These are phyloP conservation scores for Daldinia decipiens DNA, from an alignment of 495 filamentous ascomycete genomes.

Conservation along the genomic window DNA sequence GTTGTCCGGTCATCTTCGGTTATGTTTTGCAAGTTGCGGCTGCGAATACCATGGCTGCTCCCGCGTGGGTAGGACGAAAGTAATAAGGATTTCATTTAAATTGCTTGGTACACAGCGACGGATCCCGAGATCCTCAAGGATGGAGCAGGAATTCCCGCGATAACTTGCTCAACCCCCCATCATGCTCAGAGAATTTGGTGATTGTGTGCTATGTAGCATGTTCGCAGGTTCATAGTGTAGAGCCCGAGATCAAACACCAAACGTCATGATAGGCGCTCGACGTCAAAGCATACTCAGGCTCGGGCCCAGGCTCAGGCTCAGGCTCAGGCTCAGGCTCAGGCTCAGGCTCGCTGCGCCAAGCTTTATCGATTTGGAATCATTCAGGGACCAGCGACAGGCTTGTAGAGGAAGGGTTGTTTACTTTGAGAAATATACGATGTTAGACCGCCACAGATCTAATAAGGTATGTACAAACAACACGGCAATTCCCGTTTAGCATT, in stretches of 20 bases:
- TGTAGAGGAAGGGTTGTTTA: conserved; percentile 34
- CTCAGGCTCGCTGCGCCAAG: conserved; percentile 15
- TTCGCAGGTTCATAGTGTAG: conserved; percentile 12
- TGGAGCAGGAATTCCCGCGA: conserved; percentile 26
- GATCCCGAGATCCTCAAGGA: conserved; percentile 45
- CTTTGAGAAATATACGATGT: conserved; percentile 18
- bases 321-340: neutral
- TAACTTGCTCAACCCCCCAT: conserved; percentile 11
- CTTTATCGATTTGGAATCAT: conserved; percentile 7
- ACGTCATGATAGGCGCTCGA: conserved; percentile 38
- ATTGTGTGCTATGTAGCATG: neutral
- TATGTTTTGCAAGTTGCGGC: conserved; percentile 27
- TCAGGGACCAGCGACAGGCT: neutral
- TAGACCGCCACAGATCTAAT: conserved; percentile 11
- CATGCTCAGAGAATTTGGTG: neutral
- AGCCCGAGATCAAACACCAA: conserved; percentile 33
- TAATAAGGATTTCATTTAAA: conserved; percentile 43
- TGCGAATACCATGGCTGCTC: conserved; percentile 23
- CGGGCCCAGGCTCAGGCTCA: neutral
- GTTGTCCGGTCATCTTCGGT: conserved; percentile 31
- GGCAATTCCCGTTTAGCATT: conserved; percentile 15
- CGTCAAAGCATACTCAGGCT: conserved; percentile 30
- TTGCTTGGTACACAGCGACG: conserved; percentile 39
- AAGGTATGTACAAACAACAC: conserved; percentile 20
- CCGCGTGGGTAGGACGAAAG: conserved; percentile 40